Evolutionary conservation across 176 grass and related monocot species (phyloP), one percentile per base, ranked within the genome.

Genomic region (Triticum turgidum): DNA sequence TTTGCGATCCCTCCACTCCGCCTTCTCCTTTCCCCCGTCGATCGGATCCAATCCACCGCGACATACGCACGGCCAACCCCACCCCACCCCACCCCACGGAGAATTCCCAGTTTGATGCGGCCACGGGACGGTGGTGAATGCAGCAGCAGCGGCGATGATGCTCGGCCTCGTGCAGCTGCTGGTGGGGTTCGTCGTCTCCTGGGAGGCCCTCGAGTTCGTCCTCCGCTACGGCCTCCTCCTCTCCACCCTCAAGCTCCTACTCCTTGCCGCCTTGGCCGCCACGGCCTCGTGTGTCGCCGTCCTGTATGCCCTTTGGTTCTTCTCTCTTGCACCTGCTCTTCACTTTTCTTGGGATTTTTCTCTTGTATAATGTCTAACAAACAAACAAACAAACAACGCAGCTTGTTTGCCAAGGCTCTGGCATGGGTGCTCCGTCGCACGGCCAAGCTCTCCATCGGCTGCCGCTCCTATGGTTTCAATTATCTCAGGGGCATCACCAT

Each of bases 401-500:
- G 96, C 68, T 86, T 98, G 56, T 58, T 87, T 83, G 83, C 82
- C 69, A 95, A 84, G 83, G 88, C 83, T 72, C 27, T 85, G 79
- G 81, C 87, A 41, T 87, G 90, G 88, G 65, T 98, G 64, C 91
- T 96, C 71, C 93, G 37, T 51, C 84, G 81, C 21, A 62, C 54
- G 22, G 77, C 83, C 82, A 93, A 94, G 25, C 81, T 93, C 70
- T 96, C 90, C 66, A 85, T 98, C 73, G 84, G 74, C 17, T 96
- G 91, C 82, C 88, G 82, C 78, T 83, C 94, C 82, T 89, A 83
- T 29, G 86, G 88, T 72, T 79, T 90, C 79, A 92, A 94, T 88
- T 91, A 89, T 81, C 77, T 96, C 70, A 86, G 86, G 75, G 96
- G 92, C 85, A 79, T 98, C 67, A 86, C 82, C 32, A 65, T 96